These are phyloP conservation scores for Cordyceps farinosa DNA, from an alignment of 2,329 filamentous ascomycete genomes.

Conservation along the genomic window DNA sequence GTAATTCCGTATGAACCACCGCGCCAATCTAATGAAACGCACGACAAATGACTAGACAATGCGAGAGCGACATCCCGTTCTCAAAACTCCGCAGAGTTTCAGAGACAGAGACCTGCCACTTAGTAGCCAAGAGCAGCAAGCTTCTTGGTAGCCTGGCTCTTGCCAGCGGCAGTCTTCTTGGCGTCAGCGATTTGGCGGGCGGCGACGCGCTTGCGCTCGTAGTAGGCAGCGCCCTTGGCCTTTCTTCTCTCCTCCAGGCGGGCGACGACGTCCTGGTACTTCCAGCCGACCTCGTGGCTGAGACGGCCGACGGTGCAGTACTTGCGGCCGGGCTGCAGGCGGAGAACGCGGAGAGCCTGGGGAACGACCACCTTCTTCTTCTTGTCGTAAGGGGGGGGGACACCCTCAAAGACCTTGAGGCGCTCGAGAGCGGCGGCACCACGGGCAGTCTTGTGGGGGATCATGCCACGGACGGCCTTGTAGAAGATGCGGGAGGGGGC, in stretches of 20 bases:
- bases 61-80: conserved; percentile 26
- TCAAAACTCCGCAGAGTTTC: background rate
- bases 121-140: conserved; percentile 17
- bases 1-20: conserved; percentile 48
- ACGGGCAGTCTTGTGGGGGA: conserved; percentile 99
- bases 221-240: conserved; percentile 98
- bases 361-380: conserved; percentile 99
- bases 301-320: conserved; percentile 99
- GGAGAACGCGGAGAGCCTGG: conserved; percentile 93
- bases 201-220: conserved; percentile 99
- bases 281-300: conserved; percentile 99
- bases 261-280: conserved; percentile 99
- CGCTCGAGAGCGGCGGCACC: conserved; percentile 95
- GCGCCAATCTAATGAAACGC: conserved; percentile 54
- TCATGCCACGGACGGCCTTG: conserved; percentile 99
- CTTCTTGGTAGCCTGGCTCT: conserved; percentile 72
- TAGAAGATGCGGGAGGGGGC: conserved; percentile 99
- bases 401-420: conserved; percentile 99
- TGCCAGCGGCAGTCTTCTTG: conserved; percentile 85
- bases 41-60: conserved; percentile 45
- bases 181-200: conserved; percentile 87
- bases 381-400: conserved; percentile 98
- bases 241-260: conserved; percentile 99
- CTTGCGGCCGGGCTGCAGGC: conserved; percentile 98
- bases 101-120: conserved; percentile 1